Conservation (phyloP, 2,329 filamentous ascomycete genomes). For the Ascochyta fabae region DNA sequence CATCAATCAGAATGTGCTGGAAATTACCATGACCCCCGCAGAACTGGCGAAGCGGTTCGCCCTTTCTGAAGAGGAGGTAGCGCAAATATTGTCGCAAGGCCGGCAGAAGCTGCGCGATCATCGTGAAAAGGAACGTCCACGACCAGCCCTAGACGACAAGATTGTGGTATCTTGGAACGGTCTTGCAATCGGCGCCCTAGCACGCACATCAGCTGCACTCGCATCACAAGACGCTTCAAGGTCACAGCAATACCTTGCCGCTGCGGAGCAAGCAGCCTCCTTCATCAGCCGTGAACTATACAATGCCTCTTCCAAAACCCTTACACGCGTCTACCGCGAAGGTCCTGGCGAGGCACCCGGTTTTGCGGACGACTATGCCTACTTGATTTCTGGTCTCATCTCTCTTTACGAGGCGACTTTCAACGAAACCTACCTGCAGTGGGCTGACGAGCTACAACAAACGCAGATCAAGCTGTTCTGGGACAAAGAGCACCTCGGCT, state of each 20-base stretch:
- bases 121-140: slow-evolving; percentile 74
- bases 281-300: slow-evolving; percentile 80
- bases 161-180: slow-evolving; percentile 89
- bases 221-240: slow-evolving; percentile 63
- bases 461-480: slow-evolving; percentile 79
- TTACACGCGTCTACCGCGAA: slow-evolving; percentile 78
- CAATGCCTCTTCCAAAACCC: slow-evolving; percentile 64
- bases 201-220: slow-evolving; percentile 75
- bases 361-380: slow-evolving; percentile 95
- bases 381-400: slow-evolving; percentile 80
- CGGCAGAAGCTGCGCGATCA: slow-evolving; percentile 72
- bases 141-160: slow-evolving; percentile 85
- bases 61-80: slow-evolving; percentile 71
- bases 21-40: slow-evolving; percentile 69
- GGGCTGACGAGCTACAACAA: slow-evolving; percentile 83
- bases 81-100: slow-evolving; percentile 70
- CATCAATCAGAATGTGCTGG: slow-evolving; percentile 88
- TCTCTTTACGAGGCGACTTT: slow-evolving; percentile 85
- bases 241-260: slow-evolving; percentile 66
- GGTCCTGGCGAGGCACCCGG: slow-evolving; percentile 70
- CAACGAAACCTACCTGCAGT: slow-evolving; percentile 75
- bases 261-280: slow-evolving; percentile 70
- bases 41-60: slow-evolving; percentile 78
- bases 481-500: slow-evolving; percentile 67
- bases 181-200: slow-evolving; percentile 82